These are phyloP conservation scores for Penicillium sp. DNA, from an alignment of 2,329 filamentous ascomycete species.

Conservation along the genomic window DNA sequence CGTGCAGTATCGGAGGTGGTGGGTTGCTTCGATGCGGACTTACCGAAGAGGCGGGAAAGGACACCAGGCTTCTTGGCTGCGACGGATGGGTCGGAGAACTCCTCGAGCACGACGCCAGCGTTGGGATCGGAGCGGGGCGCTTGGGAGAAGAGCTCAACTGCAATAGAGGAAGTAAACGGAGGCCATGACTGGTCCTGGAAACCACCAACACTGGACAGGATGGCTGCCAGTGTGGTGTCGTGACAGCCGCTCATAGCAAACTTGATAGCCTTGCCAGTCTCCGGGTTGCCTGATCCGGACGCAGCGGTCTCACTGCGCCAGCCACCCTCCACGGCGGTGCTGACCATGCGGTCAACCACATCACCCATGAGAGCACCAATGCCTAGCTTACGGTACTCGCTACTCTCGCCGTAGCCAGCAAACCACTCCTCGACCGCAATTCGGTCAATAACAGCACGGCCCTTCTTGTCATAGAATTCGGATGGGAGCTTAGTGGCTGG, in stretches of 20 bases:
- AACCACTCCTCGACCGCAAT: slow-evolving; percentile 90
- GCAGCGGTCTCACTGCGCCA: slow-evolving; percentile 45
- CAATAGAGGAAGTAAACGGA: slow-evolving; percentile 84
- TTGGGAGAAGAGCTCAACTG: slow-evolving; percentile 75
- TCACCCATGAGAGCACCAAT: slow-evolving; percentile 81
- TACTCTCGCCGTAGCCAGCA: slow-evolving; percentile 69
- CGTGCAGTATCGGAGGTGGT: slow-evolving; percentile 29
- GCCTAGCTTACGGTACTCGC: slow-evolving; percentile 79
- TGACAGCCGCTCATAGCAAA: slow-evolving; percentile 80
- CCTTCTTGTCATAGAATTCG: slow-evolving; percentile 76
- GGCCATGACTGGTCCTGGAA: slow-evolving; percentile 71
- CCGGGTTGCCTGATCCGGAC: slow-evolving; percentile 40
- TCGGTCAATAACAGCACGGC: slow-evolving; percentile 58
- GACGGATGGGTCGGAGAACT: slow-evolving; percentile 20
- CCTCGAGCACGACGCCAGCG: slow-evolving; percentile 18
- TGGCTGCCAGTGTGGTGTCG: slow-evolving; percentile 79
- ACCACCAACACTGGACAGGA: slow-evolving; percentile 69
- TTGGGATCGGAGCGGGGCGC: slow-evolving; percentile 20
- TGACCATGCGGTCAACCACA: slow-evolving; percentile 63
- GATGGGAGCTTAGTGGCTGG: slow-evolving; percentile 66
- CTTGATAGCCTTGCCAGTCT: slow-evolving; percentile 46
- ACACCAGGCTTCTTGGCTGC: slow-evolving; percentile 25
- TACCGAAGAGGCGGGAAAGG: slow-evolving; percentile 26
- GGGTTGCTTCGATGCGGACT: slow-evolving; percentile 10
- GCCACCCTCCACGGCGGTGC: slow-evolving; percentile 53